Conservation (phyloP, 1,284 basidiomycete genomes). For the Rhodotorula sp. region DNA sequence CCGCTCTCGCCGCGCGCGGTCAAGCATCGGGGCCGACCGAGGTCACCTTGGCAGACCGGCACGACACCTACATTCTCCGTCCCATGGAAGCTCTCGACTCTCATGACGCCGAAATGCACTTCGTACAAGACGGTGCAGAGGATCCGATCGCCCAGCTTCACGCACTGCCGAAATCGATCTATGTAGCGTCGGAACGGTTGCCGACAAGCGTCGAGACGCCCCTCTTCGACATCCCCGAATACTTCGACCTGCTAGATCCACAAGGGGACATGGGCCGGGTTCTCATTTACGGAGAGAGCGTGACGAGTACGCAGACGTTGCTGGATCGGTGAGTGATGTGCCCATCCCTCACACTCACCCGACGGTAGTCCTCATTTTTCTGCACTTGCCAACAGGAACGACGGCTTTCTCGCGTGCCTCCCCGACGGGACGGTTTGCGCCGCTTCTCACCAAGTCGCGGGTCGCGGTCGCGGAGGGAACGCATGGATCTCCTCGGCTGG, state of each 20-base stretch:
- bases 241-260: conserved; percentile 44
- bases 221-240: conserved; percentile 53
- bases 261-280: conserved; percentile 60
- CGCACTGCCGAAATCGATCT: conserved; percentile 55
- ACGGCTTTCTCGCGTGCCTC: conserved; percentile 64
- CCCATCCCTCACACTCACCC: neutral
- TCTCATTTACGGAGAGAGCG: conserved; percentile 79
- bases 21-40: neutral
- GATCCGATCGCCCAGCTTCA: conserved; percentile 24
- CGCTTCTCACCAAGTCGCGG: conserved; percentile 82
- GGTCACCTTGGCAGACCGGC: conserved; percentile 19
- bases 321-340: conserved; percentile 70
- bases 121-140: neutral
- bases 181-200: conserved; percentile 50
- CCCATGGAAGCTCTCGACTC: conserved; percentile 17
- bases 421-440: conserved; percentile 76
- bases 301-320: conserved; percentile 94
- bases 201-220: conserved; percentile 51
- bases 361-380: conserved; percentile 3
- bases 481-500: conserved; percentile 90
- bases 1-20: conserved; percentile 16
- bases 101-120: conserved; percentile 21
- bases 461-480: conserved; percentile 84
- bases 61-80: conserved; percentile 67
- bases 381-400: conserved; percentile 61